Evolutionary conservation across 2,329 filamentous ascomycete genomes (phyloP).

Genomic region (Herpomyces periplanetae): DNA sequence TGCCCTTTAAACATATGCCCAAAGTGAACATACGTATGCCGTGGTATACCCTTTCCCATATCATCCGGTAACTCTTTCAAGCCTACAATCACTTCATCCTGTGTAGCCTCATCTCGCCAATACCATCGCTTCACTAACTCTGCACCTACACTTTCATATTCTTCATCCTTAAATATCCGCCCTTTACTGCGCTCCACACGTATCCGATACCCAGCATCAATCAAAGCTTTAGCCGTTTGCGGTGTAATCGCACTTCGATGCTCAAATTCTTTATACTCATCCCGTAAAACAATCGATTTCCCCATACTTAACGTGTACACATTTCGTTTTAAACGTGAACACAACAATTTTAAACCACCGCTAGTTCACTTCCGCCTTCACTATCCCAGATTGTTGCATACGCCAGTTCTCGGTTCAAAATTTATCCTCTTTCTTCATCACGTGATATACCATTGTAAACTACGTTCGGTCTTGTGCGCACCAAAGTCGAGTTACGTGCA

Average conservation of each 20-base stretch:
- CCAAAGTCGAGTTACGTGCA: too few relatives aligned
- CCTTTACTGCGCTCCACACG: constrained; percentile 24
- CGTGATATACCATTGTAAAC: too few relatives aligned
- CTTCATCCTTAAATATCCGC: constrained; percentile 20
- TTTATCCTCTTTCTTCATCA: too few relatives aligned
- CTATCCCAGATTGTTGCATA: too few relatives aligned
- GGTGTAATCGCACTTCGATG: constrained; percentile 12
- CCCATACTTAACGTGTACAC: too few relatives aligned
- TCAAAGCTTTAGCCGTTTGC: constrained; percentile 17
- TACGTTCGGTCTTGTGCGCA: too few relatives aligned
- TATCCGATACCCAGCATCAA: constrained; percentile 26
- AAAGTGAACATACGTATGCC: constrained; percentile 32
- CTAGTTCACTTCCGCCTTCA: too few relatives aligned
- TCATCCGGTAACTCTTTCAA: constrained; percentile 35
- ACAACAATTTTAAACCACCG: too few relatives aligned
- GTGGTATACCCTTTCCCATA: constrained; percentile 14
- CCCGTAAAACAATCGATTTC: too few relatives aligned
- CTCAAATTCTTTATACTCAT: too few relatives aligned
- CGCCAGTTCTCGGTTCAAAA: too few relatives aligned
- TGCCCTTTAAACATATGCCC: constrained; percentile 15
- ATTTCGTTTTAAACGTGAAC: too few relatives aligned
- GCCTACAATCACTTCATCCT: constrained; percentile 28
- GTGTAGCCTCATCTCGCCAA: constrained; percentile 25
- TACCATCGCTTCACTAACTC: constrained; percentile 21
- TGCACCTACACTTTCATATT: constrained; percentile 21